A percentile compares a stretch with the other conserved stretches of the same genome.
Evolutionary conservation across 805 yeast species (phyloP).

Genomic region (Lachancea nothofagi): DNA sequence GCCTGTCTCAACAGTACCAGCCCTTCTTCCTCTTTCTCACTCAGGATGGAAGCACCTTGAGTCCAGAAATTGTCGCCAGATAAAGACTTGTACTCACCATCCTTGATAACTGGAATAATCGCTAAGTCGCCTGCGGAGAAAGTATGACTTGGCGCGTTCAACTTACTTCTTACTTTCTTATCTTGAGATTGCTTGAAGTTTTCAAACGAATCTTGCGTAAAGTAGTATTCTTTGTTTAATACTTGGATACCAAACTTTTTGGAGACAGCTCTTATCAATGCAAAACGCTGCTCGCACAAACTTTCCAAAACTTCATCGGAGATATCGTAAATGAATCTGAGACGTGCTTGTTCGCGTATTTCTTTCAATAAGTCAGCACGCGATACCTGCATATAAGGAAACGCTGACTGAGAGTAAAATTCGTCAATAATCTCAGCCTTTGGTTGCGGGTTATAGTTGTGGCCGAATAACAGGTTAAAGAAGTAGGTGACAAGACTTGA

Average conservation of each 20-base stretch:
- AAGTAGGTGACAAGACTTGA: constrained; percentile 62
- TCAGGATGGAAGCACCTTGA: constrained; percentile 45
- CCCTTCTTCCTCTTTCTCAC: constrained; percentile 49
- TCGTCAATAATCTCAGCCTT: constrained; percentile 40
- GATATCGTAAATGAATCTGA: constrained; percentile 60
- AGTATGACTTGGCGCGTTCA: constrained; percentile 36
- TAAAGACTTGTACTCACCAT: constrained; percentile 58
- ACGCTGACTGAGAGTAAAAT: constrained; percentile 40
- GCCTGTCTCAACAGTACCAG: constrained; percentile 63
- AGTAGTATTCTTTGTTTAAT: constrained; percentile 40
- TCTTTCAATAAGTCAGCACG: constrained; percentile 40
- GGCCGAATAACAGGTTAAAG: constrained; percentile 65
- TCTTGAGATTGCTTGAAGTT: constrained; percentile 28
- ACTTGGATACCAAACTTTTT: constrained; percentile 84
- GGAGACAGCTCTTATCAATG: constrained; percentile 64
- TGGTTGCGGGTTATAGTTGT: constrained; percentile 38
- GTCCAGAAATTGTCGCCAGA: constrained; percentile 73
- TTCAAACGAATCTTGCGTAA: constrained; percentile 38
- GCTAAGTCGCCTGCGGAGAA: constrained; percentile 59
- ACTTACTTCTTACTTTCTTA: constrained; percentile 35
- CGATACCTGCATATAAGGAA: constrained; percentile 42
- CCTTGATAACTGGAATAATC: constrained; percentile 72
- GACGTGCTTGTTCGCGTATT: constrained; percentile 47
- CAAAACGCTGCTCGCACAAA: constrained; percentile 35
- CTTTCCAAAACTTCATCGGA: constrained; percentile 43